These are phyloP conservation scores for Leishmania guyanensis DNA, from an alignment of 208 protist species.

Conservation along the genomic window DNA sequence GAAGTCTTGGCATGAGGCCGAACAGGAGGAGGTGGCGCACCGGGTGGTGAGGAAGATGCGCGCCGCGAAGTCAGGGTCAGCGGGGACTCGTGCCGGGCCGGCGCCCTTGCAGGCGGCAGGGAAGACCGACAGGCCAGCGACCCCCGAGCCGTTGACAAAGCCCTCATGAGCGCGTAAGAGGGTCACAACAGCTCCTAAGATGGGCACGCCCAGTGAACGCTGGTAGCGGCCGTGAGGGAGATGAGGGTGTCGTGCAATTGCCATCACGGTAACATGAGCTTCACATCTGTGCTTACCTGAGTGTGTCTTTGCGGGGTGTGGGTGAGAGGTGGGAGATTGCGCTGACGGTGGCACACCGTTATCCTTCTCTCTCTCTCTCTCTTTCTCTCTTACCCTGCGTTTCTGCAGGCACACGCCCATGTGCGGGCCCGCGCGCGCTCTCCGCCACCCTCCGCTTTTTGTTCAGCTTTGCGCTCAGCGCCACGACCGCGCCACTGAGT, in stretches of 20 bases:
- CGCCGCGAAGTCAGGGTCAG: background rate
- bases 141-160: background rate
- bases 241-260: background rate
- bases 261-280: background rate
- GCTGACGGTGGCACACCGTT: background rate
- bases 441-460: background rate
- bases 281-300: background rate
- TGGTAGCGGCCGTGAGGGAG: background rate
- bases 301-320: background rate
- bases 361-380: background rate
- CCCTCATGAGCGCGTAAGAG: background rate
- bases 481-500: background rate
- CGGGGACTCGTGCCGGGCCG: background rate
- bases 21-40: conserved; percentile 31
- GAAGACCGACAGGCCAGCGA: background rate
- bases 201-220: background rate
- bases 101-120: background rate
- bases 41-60: conserved; percentile 27
- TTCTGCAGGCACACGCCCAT: background rate
- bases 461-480: background rate
- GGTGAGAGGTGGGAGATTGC: background rate
- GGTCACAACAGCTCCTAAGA: background rate
- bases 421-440: background rate
- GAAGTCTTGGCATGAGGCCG: conserved; percentile 20
- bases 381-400: no score